These are phyloP conservation scores for Chaetomiaceae sp. DNA, from an alignment of 2,329 filamentous ascomycete species.

Conservation along the genomic window DNA sequence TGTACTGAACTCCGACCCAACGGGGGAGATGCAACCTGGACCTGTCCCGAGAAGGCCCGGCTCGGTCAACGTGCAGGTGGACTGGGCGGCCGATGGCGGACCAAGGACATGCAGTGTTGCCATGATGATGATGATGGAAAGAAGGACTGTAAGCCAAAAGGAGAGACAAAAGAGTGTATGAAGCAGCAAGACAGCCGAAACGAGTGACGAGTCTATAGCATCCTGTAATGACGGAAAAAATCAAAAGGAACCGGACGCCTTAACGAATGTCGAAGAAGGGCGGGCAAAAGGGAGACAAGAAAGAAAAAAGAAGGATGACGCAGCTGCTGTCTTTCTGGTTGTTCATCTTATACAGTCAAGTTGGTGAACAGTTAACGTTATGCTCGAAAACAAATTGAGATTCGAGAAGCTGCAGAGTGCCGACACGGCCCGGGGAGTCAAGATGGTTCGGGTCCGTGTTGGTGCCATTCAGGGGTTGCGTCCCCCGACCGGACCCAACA, in stretches of 20 bases:
- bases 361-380: no score
- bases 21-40: background rate
- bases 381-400: no score
- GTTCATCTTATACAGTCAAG: background rate
- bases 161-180: background rate
- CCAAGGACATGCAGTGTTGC: background rate
- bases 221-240: background rate
- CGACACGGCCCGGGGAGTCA: background rate
- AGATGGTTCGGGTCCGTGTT: background rate
- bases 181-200: background rate
- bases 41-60: background rate
- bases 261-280: background rate
- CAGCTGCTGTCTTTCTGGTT: background rate
- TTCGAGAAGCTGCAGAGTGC: no score
- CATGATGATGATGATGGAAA: no score
- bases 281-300: background rate
- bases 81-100: background rate
- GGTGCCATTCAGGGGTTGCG: background rate
- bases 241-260: background rate
- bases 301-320: background rate
- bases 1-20: background rate
- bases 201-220: background rate
- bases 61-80: background rate
- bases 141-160: background rate
- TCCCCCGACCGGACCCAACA: background rate